Evolutionary conservation across 768 basidiomycete genomes (phyloP), one percentile per base, ranked within the genome.

Genomic region (Dioszegia hungarica): DNA sequence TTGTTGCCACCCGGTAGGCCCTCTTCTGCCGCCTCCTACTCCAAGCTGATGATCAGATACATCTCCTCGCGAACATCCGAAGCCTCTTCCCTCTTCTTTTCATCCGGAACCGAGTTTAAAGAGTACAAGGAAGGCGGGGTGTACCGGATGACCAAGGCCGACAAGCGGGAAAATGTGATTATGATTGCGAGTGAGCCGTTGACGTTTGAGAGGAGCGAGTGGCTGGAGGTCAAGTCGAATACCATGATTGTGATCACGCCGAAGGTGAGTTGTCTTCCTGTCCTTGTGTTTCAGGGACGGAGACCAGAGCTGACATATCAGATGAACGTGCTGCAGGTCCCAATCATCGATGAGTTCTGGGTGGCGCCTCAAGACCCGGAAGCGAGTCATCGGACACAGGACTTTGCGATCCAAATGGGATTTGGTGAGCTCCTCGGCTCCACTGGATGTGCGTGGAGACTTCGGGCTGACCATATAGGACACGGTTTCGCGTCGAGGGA

Each of bases 221-320:
- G 95, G 95, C 93, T 97, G 87, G 95, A 97, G 76, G 93, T 99
- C 68, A 88, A 87, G 73, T 94, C 90, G 12, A 97, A 99, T 75
- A 86, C 89, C 62, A 88, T 97, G 86, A 86, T 91, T 22, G 85
- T 95, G 46, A 88, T 97, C 64, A 98, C 94, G 0, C 89, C 89
- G 36, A 91, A 90, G 80, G 91, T 94, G 84, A 45, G 74, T 56
- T 38, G 57, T 22, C 15, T n/a, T n/a, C n/a, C n/a, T n/a, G n/a
- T n/a, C n/a, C n/a, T n/a, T n/a, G n/a, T n/a, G n/a, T n/a, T n/a
- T n/a, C n/a, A n/a, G n/a, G n/a, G n/a, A n/a, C 15, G 20, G 25
- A 22, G 14, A 11, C 27, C n/a, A 31, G 5, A 6, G 57, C 51
- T 50, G 19, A 5, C 15, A n/a, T 2, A 3, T 19, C 46, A 79